Evolutionary conservation across 768 basidiomycete species (phyloP).

Genomic region (Pleurotus pulmonarius): DNA sequence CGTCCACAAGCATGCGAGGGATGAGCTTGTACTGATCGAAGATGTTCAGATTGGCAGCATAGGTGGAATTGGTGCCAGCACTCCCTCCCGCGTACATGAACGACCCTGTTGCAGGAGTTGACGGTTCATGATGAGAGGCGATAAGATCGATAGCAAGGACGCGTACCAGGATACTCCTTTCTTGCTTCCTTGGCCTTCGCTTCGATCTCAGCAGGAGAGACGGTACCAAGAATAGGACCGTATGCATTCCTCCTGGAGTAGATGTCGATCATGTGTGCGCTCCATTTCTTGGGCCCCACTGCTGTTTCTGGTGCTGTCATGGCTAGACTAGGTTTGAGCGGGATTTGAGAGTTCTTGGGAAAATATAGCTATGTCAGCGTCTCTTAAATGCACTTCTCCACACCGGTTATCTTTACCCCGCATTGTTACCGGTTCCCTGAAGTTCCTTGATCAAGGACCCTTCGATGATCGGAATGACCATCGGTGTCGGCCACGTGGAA

Average conservation of each 20-base stretch:
- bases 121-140: not conserved
- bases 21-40: slow-evolving; percentile 70
- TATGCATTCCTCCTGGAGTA: slow-evolving; percentile 36
- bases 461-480: no score
- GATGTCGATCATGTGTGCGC: slow-evolving; percentile 33
- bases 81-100: slow-evolving; percentile 78
- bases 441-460: no score
- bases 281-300: slow-evolving; percentile 27
- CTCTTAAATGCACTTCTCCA: not conserved
- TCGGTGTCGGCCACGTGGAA: no score
- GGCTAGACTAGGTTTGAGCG: not conserved
- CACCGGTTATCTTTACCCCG: not conserved
- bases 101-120: slow-evolving; percentile 34
- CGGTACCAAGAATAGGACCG: slow-evolving; percentile 50
- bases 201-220: slow-evolving; percentile 60
- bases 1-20: slow-evolving; percentile 74
- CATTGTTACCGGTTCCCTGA: not conserved
- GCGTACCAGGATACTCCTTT: slow-evolving; percentile 52
- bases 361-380: not conserved
- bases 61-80: slow-evolving; percentile 69
- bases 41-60: slow-evolving; percentile 59
- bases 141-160: not conserved
- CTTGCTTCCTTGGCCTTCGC: slow-evolving; percentile 60
- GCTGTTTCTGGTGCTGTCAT: slow-evolving; percentile 7
- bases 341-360: not conserved